Base-by-base conservation (phyloP, 495 filamentous ascomycete genomes). In the Apodospora peruviana region DNA sequence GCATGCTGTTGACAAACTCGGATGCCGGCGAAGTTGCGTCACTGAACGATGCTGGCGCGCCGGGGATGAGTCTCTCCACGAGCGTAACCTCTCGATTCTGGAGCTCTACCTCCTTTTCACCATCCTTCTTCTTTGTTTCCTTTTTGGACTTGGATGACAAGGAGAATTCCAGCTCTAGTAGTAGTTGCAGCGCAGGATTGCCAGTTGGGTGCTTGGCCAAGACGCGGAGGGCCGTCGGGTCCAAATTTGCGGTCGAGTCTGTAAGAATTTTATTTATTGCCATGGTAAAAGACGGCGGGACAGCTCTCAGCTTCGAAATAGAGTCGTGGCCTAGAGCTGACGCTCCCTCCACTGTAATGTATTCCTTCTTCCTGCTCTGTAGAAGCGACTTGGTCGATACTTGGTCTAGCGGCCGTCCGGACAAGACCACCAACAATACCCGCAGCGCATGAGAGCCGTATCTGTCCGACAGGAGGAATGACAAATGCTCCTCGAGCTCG, bases 371-470 rank as follows among this genome's bases (percentile, higher is more conserved):
- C 64, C 87, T 90, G 68, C 90, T 91, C 57, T 88, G 82, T 27
- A 96, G 70, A 12, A 91, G 64, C 4, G 84, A 84, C 41, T 79
- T 81, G 11, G 76, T 83, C 11, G 82, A 74, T 0, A 77, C 65
- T 46, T 83, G 66, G 43, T 82, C 78, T 2, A 95, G 71, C 0
- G 91, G 83, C 52, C 85, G 77, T 9, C 94, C 93, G 0, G 91
- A 87, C 21, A 98, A 77, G 2, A 97, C 81, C 0, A 96, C 65
- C 2, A 98, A 73, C 3, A 98, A 72, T 0, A 95, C 85, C 46
- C 93, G 78, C 19, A 98, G 76, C 0, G 85, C 86, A 65, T 98
- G 93, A 9, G 93, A 98, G 9, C 90, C 93, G 61, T 91, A 97
- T 40, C 78, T 74, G 56, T 97, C 87, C 0, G 88, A 88, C 61